Base-by-base conservation (phyloP, 345 rosid genomes). In the Pseudoturritis turrita region DNA sequence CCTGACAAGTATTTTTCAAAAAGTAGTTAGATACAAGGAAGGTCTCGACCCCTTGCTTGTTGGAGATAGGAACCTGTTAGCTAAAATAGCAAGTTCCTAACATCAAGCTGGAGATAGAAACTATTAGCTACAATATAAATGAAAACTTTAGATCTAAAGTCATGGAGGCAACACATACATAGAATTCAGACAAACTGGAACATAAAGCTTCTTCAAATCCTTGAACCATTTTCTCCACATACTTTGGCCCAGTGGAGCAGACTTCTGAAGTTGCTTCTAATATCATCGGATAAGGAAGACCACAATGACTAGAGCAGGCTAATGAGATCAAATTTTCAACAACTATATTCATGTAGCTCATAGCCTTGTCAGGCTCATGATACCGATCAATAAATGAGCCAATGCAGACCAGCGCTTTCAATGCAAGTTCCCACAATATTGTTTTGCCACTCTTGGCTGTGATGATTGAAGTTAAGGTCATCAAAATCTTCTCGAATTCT, bases 331-430 rank as follows among this genome's bases (percentile, higher is more conserved):
- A 64, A 62, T 71, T 84, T 53, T 85, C 86, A 9, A 91, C 81
- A 57, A 91, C 89, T 55, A 83, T 82, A 71, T 18, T 62, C 83
- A 81, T 79, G 77, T 85, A 94, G 79, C 83, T 83, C 67, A 51
- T 44, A 66, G 51, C 78, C 80, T 83, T 91, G 62, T 87, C 93
- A 41, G 69, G 64, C 37, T 91, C 90, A 25, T 76, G 62, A 80
- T 51, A 78, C 43, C 43, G 80, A 43, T 84, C 75, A 79, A 89
- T 72, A 78, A 77, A 87, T 31, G 83, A 84, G 76, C 96, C 96
- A 77, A 91, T 83, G 58, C 81, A 77, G 59, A 82, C 88, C 21
- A 91, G 79, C 29, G 96, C 93, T 70, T 83, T 88, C 81, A 94
- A 64, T 25, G 89, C 83, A 71, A 84, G 74, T 75, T 81, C 87